These are phyloP conservation scores for Penicillium mononematosum DNA, from an alignment of 495 filamentous ascomycete species.

Conservation along the genomic window DNA sequence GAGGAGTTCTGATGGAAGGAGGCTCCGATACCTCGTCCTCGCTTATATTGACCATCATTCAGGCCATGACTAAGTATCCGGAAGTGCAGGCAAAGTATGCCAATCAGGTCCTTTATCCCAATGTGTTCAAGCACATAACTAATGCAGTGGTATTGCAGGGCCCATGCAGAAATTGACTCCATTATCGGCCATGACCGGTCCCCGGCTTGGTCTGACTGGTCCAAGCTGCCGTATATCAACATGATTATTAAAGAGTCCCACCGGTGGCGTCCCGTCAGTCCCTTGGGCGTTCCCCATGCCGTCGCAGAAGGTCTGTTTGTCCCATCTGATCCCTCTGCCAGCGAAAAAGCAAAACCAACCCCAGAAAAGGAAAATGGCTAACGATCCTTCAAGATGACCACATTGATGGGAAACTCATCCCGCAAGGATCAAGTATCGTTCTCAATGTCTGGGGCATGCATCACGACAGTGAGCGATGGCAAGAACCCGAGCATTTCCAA, in stretches of 20 bases:
- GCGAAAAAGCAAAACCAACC: no score
- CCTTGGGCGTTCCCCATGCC: slow-evolving; percentile 2
- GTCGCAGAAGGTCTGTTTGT: slow-evolving; percentile 6
- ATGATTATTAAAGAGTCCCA: no score
- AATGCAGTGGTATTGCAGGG: no score
- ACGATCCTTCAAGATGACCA: slow-evolving; percentile 22
- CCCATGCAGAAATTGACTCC: no score
- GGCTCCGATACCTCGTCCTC: slow-evolving; percentile 23
- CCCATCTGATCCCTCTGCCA: neutral
- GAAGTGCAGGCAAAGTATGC: no score
- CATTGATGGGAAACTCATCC: slow-evolving; percentile 32
- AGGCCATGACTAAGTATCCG: no score
- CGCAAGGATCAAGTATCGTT: slow-evolving; percentile 32
- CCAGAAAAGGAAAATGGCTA: neutral
- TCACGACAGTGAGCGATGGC: slow-evolving; percentile 25
- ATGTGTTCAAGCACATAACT: no score
- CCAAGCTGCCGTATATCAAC: no score
- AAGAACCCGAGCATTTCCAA: slow-evolving; percentile 52
- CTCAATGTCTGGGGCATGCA: slow-evolving; percentile 38
- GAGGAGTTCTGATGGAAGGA: slow-evolving; percentile 40
- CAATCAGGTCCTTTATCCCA: no score
- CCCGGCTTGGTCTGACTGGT: no score
- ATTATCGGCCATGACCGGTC: no score
- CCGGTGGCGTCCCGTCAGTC: slow-evolving; percentile 26
- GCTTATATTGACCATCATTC: no score